Evolutionary conservation across 768 basidiomycete genomes (phyloP), one percentile per base, ranked within the genome.

Genomic region (Royoungia palumana): DNA sequence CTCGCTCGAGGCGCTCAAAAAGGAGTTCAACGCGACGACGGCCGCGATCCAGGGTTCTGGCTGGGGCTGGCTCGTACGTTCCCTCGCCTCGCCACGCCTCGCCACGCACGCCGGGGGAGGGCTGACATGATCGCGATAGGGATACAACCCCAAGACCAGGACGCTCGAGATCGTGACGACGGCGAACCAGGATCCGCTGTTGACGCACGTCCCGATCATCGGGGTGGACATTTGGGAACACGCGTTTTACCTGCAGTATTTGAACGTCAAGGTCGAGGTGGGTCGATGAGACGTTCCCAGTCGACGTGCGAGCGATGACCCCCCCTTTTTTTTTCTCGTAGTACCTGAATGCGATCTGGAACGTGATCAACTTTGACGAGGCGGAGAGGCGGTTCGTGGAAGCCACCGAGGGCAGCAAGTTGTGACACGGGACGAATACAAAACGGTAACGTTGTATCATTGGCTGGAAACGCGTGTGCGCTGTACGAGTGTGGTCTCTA

Each of bases 221-320:
- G 92, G 93, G 37, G 85, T 96, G 58, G 93, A 94, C 56, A 83
- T 94, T 64, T 95, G 93, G 93, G 92, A 95, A 72, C 93, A 94
- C 64, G 90, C 92, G 44, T 92, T 93, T 76, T 97, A 95, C 75
- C 80, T 95, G 59, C 92, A 97, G 69, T 97, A 97, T 74, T 81
- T 87, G 70, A 96, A 95, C 72, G 91, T 92, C 66, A 95, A 95
- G 79, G 82, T 71, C 50, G 89, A 95, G 59, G 93, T 94, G 63
- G 67, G 93, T 79, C 27, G 28, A 25, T 8, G 24, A 25, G n/a
- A 25, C 24, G 24, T n/a, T n/a, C 24, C 5, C 20, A 36, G 34
- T 38, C 40, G 4, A 28, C 41, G 28, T 5, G 10, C 44, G 24
- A 25, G 4, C 5, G 24, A 25, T 25, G 24, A 22, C n/a, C n/a